Conservation (phyloP, 176 grass and related monocot genomes). For the Oryza meridionalis region DNA sequence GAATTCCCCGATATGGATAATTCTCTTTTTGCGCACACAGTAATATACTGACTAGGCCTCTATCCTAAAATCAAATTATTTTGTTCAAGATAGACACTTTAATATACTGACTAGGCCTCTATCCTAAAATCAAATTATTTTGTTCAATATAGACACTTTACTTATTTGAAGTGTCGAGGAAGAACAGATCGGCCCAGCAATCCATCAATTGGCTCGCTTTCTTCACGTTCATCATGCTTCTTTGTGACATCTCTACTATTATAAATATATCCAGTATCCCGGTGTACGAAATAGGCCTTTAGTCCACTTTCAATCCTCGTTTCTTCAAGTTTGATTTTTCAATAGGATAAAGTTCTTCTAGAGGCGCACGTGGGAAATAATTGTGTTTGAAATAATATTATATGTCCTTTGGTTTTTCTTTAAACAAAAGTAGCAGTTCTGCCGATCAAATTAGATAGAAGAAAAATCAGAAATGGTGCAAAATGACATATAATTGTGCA, state of each 20-base stretch:
- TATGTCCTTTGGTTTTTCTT: not conserved
- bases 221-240: conserved; percentile 15
- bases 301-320: not conserved
- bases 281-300: not conserved
- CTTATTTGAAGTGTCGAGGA: not conserved
- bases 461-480: too few species aligned
- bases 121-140: not conserved
- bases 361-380: conserved; percentile 14
- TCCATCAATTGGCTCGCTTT: not conserved
- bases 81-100: not conserved
- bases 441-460: too few species aligned
- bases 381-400: not conserved
- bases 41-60: not conserved
- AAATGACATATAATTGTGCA: not conserved
- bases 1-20: not conserved
- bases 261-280: not conserved
- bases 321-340: not conserved
- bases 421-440: too few species aligned
- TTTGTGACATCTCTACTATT: not conserved
- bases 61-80: not conserved
- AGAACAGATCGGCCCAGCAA: not conserved
- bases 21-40: not conserved
- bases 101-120: not conserved
- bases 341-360: not conserved
- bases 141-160: not conserved